Percentiles rank a stretch among this genome's conserved stretches.
phyloP scores from a whole-genome alignment of 2,329 filamentous ascomycete species.

The Madurella mycetomatis region DNA sequence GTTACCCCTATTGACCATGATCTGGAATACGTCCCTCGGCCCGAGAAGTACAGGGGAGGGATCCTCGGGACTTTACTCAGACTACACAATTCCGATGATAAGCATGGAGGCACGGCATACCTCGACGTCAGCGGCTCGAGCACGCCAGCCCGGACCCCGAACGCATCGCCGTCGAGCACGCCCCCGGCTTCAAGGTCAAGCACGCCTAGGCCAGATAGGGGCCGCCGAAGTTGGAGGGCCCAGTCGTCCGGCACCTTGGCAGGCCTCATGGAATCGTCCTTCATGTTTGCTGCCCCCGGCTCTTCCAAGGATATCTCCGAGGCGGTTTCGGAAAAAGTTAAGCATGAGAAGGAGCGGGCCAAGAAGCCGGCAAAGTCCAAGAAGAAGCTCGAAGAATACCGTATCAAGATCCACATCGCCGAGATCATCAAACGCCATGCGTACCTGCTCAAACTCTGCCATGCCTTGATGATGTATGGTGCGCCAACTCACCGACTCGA shows the following conservation, averaged over 20 bases:
- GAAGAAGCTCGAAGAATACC: constrained; percentile 30
- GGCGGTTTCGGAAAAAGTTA: constrained; percentile 42
- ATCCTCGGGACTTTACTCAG: constrained; percentile 69
- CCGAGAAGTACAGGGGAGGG: constrained; percentile 66
- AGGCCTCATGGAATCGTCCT: constrained; percentile 51
- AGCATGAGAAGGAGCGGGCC: constrained; percentile 24
- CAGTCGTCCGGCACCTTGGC: constrained; percentile 46
- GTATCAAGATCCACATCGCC: constrained; percentile 57
- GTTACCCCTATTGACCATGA: constrained; percentile 52
- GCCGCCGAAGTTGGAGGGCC: constrained; percentile 39
- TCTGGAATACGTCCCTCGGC: constrained; percentile 60
- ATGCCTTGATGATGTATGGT: constrained; percentile 82
- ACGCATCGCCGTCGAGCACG: constrained; percentile 38
- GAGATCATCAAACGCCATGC: constrained; percentile 72
- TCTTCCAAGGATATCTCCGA: constrained; percentile 41
- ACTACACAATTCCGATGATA: constrained; percentile 54
- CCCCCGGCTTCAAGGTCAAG: constrained; percentile 36
- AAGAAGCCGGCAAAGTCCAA: constrained; percentile 20
- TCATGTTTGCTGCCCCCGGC: constrained; percentile 47
- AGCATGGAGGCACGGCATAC: constrained; percentile 19
- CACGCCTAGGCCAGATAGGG: constrained; percentile 32
- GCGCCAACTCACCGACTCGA: constrained; percentile 88
- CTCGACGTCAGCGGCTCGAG: constrained; percentile 37
- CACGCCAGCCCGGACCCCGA: constrained; percentile 42
- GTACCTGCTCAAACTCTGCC: constrained; percentile 80